These are phyloP conservation scores for Ganoderma resinaceum DNA, from an alignment of 1,284 basidiomycete genomes.

Conservation along the genomic window DNA sequence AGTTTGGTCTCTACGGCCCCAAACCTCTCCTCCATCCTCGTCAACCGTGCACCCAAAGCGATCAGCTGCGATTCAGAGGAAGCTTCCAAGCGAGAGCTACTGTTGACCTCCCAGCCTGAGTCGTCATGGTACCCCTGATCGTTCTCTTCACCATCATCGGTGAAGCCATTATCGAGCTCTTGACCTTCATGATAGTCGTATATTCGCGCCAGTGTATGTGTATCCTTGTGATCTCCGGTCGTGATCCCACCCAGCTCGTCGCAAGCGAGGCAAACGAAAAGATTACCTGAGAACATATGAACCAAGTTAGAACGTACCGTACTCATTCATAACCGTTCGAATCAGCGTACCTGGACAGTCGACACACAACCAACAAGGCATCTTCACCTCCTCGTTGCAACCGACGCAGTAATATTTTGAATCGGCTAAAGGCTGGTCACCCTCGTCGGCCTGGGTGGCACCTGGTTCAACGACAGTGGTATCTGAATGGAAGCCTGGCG, in stretches of 20 bases:
- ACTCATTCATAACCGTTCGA: not conserved
- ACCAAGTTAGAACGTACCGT: not conserved
- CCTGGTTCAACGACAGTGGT: not conserved
- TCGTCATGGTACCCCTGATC: not conserved
- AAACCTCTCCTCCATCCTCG: conserved; percentile 3
- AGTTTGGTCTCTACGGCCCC: conserved; percentile 4
- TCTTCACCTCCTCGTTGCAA: conserved; percentile 20
- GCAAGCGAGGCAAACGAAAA: conserved; percentile 6
- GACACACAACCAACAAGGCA: conserved; percentile 32
- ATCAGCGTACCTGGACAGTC: conserved; percentile 30
- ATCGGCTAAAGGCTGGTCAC: not conserved
- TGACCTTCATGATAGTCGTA: not conserved
- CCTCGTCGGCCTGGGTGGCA: not conserved
- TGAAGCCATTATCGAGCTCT: too few relatives aligned
- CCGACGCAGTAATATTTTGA: conserved; percentile 7
- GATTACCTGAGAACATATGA: not conserved
- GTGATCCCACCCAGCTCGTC: conserved; percentile 4
- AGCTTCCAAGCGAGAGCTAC: not conserved
- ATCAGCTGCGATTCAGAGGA: not conserved
- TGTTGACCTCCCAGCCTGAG: not conserved
- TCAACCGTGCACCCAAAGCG: conserved; percentile 1
- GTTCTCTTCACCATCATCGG: not conserved
- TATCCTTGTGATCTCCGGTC: not conserved
- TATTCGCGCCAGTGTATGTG: not conserved
- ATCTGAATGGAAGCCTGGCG: not conserved